phyloP scores from a whole-genome alignment of 1,139 yeast genomes.

The Debaryomycetaceae sp. region DNA sequence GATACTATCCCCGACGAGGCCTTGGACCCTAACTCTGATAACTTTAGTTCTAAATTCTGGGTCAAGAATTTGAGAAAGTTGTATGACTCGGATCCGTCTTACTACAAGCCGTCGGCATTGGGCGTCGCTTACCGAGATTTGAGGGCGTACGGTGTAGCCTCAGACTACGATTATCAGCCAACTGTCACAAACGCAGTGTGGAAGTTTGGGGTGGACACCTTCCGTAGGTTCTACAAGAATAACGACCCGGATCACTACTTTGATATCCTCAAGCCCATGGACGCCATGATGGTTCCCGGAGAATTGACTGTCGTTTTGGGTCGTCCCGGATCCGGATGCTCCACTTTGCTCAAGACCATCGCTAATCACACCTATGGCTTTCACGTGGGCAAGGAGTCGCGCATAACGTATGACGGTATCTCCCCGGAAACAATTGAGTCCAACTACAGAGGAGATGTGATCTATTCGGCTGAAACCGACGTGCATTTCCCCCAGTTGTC shows the following conservation, averaged over 20 bases:
- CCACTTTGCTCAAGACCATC: conserved; percentile 64
- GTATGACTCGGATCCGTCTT: conserved; percentile 46
- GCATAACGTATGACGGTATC: conserved; percentile 18
- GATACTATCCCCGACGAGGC: conserved; percentile 6
- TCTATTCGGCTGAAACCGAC: conserved; percentile 18
- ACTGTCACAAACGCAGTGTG: conserved; percentile 47
- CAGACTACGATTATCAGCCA: conserved; percentile 71
- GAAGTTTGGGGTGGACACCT: conserved; percentile 8
- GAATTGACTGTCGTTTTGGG: conserved; percentile 70
- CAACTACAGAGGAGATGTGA: conserved; percentile 18
- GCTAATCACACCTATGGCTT: conserved; percentile 68
- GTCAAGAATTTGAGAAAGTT: conserved; percentile 55
- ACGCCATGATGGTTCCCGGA: conserved; percentile 59
- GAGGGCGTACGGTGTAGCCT: conserved; percentile 64
- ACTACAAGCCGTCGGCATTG: conserved; percentile 50
- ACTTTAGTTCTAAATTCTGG: conserved; percentile 62
- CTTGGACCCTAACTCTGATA: conserved; percentile 30
- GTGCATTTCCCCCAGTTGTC: conserved; percentile 16
- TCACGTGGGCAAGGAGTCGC: conserved; percentile 41
- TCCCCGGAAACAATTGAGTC: conserved; percentile 9
- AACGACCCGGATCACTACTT: conserved; percentile 19
- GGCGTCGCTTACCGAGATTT: conserved; percentile 64
- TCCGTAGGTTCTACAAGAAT: conserved; percentile 9
- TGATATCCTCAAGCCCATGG: conserved; percentile 58
- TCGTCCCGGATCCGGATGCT: conserved; percentile 80